Evolutionary conservation across 495 filamentous ascomycete genomes (phyloP).

Genomic region (Lophiotrema nucula): DNA sequence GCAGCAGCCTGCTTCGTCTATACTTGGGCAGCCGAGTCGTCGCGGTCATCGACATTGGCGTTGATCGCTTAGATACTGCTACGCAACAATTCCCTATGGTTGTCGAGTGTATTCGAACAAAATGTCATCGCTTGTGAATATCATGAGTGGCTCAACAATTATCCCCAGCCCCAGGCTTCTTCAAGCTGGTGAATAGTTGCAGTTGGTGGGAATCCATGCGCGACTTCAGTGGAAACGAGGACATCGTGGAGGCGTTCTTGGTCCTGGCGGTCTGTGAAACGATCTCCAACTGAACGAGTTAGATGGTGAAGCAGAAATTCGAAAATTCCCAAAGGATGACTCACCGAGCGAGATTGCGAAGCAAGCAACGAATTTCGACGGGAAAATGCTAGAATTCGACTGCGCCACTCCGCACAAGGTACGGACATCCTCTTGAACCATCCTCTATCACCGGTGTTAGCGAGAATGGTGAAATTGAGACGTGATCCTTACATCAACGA

Average conservation of each 20-base stretch:
- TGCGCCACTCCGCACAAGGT: conserved; percentile 26
- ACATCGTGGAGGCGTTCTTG: conserved; percentile 17
- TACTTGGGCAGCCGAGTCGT: too few relatives aligned
- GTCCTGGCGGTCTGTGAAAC: conserved; percentile 21
- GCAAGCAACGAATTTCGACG: conserved; percentile 25
- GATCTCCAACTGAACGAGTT: conserved; percentile 19
- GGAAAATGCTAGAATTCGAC: conserved; percentile 21
- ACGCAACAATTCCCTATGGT: not conserved
- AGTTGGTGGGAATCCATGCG: conserved; percentile 25
- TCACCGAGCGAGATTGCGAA: conserved; percentile 28
- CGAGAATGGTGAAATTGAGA: not conserved
- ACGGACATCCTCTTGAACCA: conserved; percentile 28
- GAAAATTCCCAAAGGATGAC: too few relatives aligned
- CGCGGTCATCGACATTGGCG: too few relatives aligned
- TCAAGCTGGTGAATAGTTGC: conserved; percentile 25
- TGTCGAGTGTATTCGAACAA: not conserved
- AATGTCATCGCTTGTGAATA: not conserved
- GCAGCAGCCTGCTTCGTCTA: too few relatives aligned
- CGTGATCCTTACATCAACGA: conserved; percentile 23
- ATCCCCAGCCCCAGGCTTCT: conserved; percentile 24
- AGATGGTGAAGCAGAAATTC: not conserved
- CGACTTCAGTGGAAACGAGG: conserved; percentile 1
- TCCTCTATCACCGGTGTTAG: conserved; percentile 9
- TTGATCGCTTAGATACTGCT: too few relatives aligned
- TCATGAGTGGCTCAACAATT: not conserved